Base-by-base conservation (phyloP, 2,329 filamentous ascomycete genomes). In the Penicillium sp. region DNA sequence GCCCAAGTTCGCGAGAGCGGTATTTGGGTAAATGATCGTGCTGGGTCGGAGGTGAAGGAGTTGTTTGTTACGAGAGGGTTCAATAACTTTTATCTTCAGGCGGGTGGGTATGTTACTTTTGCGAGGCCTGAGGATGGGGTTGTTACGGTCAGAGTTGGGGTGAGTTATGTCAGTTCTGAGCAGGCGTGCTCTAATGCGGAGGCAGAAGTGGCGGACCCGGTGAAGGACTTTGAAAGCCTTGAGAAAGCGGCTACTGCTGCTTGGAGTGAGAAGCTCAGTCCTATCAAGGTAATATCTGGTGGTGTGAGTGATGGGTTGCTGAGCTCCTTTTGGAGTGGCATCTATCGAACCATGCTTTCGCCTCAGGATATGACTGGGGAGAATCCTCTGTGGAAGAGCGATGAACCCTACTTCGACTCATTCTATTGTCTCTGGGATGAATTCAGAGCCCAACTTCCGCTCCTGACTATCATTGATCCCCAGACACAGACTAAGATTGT, bases 301-400 rank as follows among this genome's bases (percentile, higher is more conserved):
- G 83, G 84, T 14, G 77, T 78, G 3, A 83, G 85, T 1, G 78
- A 83, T 62, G 71, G 79, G 22, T 80, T 82, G 0, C 70, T 87
- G 1, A 76, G 85, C 49, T 84, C 74, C 25, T 89, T 91, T 64
- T 90, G 87, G 79, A 88, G 85, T 55, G 87, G 87, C 3, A 81
- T 88, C 26, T 90, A 90, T 70, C 79, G 87, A n/a, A 85, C 85
- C 1, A 86, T 89, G 84, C 84, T 90, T 58, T 87, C 84, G 55
- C 88, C 88, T 2, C 87, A 90, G 66, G 87, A 90, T 66, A 88
- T 89, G 66, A 90, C 88, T 0, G 86, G 86, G 1, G 88, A 91
- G 71, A 91, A 90, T 62, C 86, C 86, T 1, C 70, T 85, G 0
- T 91, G 88, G 87, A 66, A 82, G 1, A 86, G 83, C 43, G 78